A percentile compares a stretch with the other conserved stretches of the same genome.
Evolutionary conservation across 148 eudicot species (phyloP).

Genomic region (Chenopodium suecicum): DNA sequence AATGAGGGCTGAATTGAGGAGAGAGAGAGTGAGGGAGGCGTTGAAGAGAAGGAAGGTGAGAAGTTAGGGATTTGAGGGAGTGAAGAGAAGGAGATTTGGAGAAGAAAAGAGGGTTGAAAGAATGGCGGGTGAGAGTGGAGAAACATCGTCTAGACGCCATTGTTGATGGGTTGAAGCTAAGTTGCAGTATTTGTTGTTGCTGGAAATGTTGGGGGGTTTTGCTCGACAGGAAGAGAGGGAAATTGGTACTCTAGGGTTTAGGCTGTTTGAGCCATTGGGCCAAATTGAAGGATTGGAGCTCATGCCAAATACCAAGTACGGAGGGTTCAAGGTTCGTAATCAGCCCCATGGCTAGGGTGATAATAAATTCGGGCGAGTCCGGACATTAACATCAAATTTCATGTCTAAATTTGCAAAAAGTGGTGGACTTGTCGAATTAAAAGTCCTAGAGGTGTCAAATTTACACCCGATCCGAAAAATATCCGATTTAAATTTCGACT

Average conservation of each 20-base stretch:
- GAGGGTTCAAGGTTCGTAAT: too few relatives aligned
- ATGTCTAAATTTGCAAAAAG: too few relatives aligned
- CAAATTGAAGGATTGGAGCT: neutral
- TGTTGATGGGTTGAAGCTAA: slow-evolving; percentile 13
- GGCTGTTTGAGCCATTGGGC: neutral
- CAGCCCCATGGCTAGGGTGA: too few relatives aligned
- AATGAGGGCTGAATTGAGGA: slow-evolving; percentile 17
- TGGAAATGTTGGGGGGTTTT: slow-evolving; percentile 2
- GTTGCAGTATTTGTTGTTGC: neutral
- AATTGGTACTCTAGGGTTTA: neutral
- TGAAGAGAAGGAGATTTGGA: slow-evolving; percentile 23
- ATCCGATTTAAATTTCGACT: too few relatives aligned
- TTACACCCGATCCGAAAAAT: too few relatives aligned
- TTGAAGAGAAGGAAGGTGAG: slow-evolving; percentile 16
- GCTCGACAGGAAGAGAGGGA: neutral
- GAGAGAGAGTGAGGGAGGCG: slow-evolving; percentile 8
- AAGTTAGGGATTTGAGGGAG: slow-evolving; percentile 26
- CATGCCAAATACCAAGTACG: too few relatives aligned
- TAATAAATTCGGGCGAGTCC: too few relatives aligned
- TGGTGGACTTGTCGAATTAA: too few relatives aligned
- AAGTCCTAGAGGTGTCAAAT: too few relatives aligned
- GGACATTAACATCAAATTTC: too few relatives aligned
- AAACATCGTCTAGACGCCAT: slow-evolving; percentile 43
- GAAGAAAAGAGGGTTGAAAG: slow-evolving; percentile 10
- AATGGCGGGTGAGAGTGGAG: slow-evolving; percentile 33